phyloP scores from a whole-genome alignment of 768 basidiomycete species.

The Kwoniella sp. region DNA sequence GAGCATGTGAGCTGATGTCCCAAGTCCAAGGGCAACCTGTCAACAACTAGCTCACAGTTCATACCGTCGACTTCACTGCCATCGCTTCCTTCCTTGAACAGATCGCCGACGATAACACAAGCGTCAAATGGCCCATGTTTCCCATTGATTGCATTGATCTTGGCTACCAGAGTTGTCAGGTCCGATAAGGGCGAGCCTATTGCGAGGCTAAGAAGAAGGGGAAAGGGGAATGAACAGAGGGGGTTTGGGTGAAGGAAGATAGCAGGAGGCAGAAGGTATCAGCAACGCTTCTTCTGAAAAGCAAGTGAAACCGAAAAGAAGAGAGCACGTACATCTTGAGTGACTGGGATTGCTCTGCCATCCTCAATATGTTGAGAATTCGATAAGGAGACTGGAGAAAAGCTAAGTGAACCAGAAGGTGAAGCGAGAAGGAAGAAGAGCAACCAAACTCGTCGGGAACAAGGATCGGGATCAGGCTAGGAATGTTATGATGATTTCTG shows the following conservation, averaged over 20 bases:
- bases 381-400: no score
- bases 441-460: no score
- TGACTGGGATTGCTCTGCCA: conserved; percentile 34
- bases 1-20: conserved; percentile 22
- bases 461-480: no score
- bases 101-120: conserved; percentile 59
- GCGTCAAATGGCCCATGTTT: conserved; percentile 91
- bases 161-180: conserved; percentile 72
- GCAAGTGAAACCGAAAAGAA: not conserved
- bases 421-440: no score
- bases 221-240: conserved; percentile 8
- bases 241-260: not conserved
- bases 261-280: not conserved
- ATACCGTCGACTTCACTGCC: conserved; percentile 58
- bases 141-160: conserved; percentile 78
- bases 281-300: not conserved
- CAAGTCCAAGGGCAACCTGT: no score
- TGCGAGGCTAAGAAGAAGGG: conserved; percentile 62
- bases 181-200: conserved; percentile 78
- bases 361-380: no score
- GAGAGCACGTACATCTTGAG: conserved; percentile 43
- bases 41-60: conserved; percentile 31
- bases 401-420: no score
- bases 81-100: conserved; percentile 66
- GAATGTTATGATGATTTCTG: no score